Base-by-base conservation (phyloP, 2,329 filamentous ascomycete species). In the Fusarium circinatum region DNA sequence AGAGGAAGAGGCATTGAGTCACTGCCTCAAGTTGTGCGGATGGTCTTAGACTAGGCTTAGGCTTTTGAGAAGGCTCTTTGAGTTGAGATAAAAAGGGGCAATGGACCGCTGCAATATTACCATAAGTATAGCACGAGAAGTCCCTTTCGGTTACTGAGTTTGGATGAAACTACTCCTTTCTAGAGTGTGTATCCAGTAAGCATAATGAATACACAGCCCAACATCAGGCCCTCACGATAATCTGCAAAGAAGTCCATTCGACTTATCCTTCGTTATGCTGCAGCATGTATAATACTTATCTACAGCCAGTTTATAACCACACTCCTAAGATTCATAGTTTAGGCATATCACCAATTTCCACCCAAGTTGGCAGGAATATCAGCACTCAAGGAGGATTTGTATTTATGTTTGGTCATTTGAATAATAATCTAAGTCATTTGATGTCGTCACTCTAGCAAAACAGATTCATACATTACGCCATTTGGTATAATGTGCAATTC, bases 391-490 rank as follows among this genome's bases (percentile, higher is more conserved):
- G 32, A 20, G 8, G 13, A 54, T 36, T 32, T 34, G 3, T 24
- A 20, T 48, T 49, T 20, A 7, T 47, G 12, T 38, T 49, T 47
- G 5, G 5, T 49, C 6, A 32, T 14, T 12, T 32, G 8, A 41
- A 36, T 30, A 17, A 20, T 32, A 13, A 26, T 65, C 47, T 41
- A 34, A 57, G 54, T 56, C 41, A 18, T 39, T 70, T 56, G n/a
- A 51, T 66, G 8, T 59, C 60, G 49, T 61, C 49, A 66, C n/a
- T 65, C 38, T 51, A 59, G 32, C 32, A 38, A 66, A 20, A 36
- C 64, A 66, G 38, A 72, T 59, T 62, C 15, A 34, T 44, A 28
- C 24, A 65, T 61, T 58, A 41, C 30, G 44, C 49, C 52, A 49
- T 64, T 68, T 47, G 41, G 44, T 64, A 18, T 39, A 41, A 55